These are phyloP conservation scores for Mycena sanguinolenta DNA, from an alignment of 768 basidiomycete genomes.

Conservation along the genomic window DNA sequence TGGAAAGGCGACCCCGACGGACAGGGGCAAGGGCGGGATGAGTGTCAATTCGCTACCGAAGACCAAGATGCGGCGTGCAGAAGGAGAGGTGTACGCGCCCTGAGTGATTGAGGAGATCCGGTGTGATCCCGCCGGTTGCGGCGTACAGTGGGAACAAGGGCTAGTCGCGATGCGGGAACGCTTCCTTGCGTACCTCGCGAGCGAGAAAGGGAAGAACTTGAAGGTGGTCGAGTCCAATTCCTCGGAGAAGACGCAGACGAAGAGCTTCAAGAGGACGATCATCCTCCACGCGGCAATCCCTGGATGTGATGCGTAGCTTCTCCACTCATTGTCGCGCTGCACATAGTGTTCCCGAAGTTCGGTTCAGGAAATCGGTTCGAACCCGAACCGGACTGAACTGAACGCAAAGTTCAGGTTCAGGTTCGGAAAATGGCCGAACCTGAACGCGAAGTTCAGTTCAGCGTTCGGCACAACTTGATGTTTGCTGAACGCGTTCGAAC, in stretches of 20 bases:
- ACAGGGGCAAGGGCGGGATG: conserved; percentile 42
- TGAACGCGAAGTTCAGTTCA: too few species aligned
- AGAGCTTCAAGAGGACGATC: conserved; percentile 76
- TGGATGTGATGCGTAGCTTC: conserved; percentile 81
- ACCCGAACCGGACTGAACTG: too few species aligned
- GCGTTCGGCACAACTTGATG: too few species aligned
- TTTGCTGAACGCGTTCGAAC: too few species aligned
- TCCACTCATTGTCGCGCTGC: background rate
- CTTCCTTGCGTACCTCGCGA: conserved; percentile 68
- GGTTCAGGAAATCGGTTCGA: too few species aligned
- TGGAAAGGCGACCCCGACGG: conserved; percentile 37
- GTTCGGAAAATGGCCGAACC: too few species aligned
- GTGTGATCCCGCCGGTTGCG: conserved; percentile 70
- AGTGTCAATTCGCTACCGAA: conserved; percentile 62
- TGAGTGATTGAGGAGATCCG: conserved; percentile 89
- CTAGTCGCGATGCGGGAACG: conserved; percentile 83
- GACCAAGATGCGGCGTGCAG: conserved; percentile 78
- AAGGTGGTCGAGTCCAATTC: conserved; percentile 43
- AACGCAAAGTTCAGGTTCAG: too few species aligned
- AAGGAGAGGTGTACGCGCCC: conserved; percentile 83
- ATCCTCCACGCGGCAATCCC: conserved; percentile 94
- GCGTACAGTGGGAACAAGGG: conserved; percentile 80
- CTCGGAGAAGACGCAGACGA: conserved; percentile 43
- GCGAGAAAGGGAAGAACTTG: conserved; percentile 60
- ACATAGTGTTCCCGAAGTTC: too few species aligned